phyloP scores from a whole-genome alignment of 441 rosid species.

The Jatropha podagrica region DNA sequence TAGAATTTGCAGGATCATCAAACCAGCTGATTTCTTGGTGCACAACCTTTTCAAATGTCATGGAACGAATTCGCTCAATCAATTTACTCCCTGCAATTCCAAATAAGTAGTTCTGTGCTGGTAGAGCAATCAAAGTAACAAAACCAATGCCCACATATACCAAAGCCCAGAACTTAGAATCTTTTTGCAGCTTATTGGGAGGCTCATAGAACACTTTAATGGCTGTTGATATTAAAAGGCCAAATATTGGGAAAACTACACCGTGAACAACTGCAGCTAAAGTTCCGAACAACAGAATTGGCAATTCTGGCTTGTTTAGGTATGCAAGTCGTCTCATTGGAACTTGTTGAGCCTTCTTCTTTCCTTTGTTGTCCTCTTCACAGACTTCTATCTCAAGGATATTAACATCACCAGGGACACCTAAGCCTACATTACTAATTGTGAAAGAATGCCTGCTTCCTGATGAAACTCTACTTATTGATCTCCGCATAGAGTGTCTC shows the following conservation, averaged over 20 bases:
- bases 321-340: conserved; percentile 45
- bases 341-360: conserved; percentile 33
- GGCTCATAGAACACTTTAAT: conserved; percentile 59
- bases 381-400: conserved; percentile 27
- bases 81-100: conserved; percentile 54
- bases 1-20: conserved; percentile 51
- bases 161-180: conserved; percentile 52
- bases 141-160: conserved; percentile 37
- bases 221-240: conserved; percentile 54
- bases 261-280: conserved; percentile 57
- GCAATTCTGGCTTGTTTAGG: conserved; percentile 61
- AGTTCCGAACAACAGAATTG: conserved; percentile 46
- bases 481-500: conserved; percentile 36
- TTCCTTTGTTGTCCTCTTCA: conserved; percentile 5
- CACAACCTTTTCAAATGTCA: conserved; percentile 52
- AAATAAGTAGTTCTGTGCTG: conserved; percentile 49
- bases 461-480: conserved; percentile 51
- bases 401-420: conserved; percentile 38
- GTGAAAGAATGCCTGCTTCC: conserved; percentile 54
- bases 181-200: conserved; percentile 31
- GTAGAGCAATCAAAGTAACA: conserved; percentile 27
- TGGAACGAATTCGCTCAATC: conserved; percentile 41
- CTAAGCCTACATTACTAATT: conserved; percentile 20
- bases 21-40: conserved; percentile 63
- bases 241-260: conserved; percentile 51